These are phyloP conservation scores for Soucietia sequanensis DNA, from an alignment of 805 yeast genomes.

Conservation along the genomic window DNA sequence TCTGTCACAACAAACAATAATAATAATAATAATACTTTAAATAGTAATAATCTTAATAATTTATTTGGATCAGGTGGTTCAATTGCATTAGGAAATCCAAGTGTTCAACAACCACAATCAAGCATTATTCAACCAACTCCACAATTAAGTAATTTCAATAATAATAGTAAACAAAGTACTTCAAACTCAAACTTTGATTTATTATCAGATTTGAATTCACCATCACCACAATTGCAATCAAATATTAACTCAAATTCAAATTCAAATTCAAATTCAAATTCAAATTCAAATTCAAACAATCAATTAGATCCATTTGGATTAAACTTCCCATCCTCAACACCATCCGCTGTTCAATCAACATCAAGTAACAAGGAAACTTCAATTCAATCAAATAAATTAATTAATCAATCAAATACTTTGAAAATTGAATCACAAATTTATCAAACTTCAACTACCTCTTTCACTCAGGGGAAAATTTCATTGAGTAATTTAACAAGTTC, in stretches of 20 bases:
- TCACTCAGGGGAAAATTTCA: slow-evolving; percentile 42
- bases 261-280: slow-evolving; percentile 22
- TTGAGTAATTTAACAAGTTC: slow-evolving; percentile 51
- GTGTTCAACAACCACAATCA: slow-evolving; percentile 8
- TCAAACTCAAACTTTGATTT: slow-evolving; percentile 22
- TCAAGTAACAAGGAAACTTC: slow-evolving; percentile 14
- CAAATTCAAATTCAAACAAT: slow-evolving; percentile 13
- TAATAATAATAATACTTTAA: no score
- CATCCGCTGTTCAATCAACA: slow-evolving; percentile 18
- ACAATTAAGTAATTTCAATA: slow-evolving; percentile 9
- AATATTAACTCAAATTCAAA: slow-evolving; percentile 24
- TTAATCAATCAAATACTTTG: slow-evolving; percentile 46
- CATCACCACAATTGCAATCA: slow-evolving; percentile 39
- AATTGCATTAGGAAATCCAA: slow-evolving; percentile 33
- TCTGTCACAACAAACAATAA: slow-evolving; percentile 7
- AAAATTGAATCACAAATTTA: slow-evolving; percentile 47
- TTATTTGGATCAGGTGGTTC: slow-evolving; percentile 55
- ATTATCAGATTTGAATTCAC: slow-evolving; percentile 38
- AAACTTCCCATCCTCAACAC: slow-evolving; percentile 39
- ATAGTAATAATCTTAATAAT: slow-evolving; percentile 29
- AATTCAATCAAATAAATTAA: slow-evolving; percentile 18
- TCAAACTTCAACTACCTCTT: slow-evolving; percentile 33
- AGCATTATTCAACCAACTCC: slow-evolving; percentile 16
- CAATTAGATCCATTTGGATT: slow-evolving; percentile 42
- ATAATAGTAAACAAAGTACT: neutral